Evolutionary conservation across 345 rosid genomes (phyloP), one percentile per base, ranked within the genome.

Genomic region (Kandelia obovata): DNA sequence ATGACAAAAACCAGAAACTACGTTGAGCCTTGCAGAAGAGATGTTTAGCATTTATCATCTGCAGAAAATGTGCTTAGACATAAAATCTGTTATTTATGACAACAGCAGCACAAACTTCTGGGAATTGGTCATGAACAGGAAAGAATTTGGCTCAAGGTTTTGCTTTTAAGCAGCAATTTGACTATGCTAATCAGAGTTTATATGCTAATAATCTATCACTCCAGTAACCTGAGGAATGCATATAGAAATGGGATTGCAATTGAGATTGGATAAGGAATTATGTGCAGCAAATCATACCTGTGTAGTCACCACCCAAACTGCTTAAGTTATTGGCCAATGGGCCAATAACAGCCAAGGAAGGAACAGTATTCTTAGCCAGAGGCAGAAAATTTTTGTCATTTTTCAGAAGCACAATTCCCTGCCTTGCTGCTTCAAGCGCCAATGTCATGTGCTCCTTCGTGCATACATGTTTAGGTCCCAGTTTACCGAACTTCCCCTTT

Each of bases 231-330:
- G 49, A 43, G 49, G 2, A 13, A 43, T 13, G 49, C 49, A 43
- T 43, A 43, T 4, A 43, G 4, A 5, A 66, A 68, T 60, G 27
- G 23, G 49, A 37, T 39, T 31, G 56, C 59, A 58, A 58, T 61
- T 25, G 31, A 34, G 53, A 28, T 34, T 20, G 26, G 23, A 56
- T 15, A 66, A 5, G 56, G 39, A 25, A 8, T 19, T 7, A 52
- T 20, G 27, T 35, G 23, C 15, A 60, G 37, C 55, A 31, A 31
- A 58, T 43, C 59, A 37, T 77, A 91, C 97, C 98, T 77, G 97
- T 73, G 60, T 91, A 91, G 69, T 81, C 86, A 65, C 98, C 97
- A 27, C 92, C 90, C 78, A 94, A 77, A 64, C 73, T 82, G 80
- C 78, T 85, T 69, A 74, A 64, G 53, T 77, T 81, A 65, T 83